Conservation (phyloP, 2,329 filamentous ascomycete species). For the Monascus ruber region DNA sequence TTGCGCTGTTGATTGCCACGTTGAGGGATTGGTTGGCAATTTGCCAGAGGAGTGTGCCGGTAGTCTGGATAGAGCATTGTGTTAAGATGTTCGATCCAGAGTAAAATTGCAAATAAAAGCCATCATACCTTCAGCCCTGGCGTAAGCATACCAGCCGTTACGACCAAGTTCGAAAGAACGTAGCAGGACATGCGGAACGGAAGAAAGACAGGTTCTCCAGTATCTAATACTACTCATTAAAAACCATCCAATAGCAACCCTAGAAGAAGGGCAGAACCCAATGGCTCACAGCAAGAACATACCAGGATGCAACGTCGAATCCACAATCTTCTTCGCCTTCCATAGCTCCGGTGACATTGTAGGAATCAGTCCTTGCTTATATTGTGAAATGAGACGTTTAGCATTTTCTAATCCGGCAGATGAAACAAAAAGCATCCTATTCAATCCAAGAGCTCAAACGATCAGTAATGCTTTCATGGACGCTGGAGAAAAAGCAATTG, state of each 20-base stretch:
- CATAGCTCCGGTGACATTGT: slow-evolving; percentile 85
- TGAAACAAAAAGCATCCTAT: slow-evolving; percentile 76
- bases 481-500: not conserved
- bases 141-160: slow-evolving; percentile 94
- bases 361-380: slow-evolving; percentile 70
- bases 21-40: slow-evolving; percentile 95
- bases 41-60: slow-evolving; percentile 86
- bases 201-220: slow-evolving; percentile 78
- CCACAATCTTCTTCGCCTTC: slow-evolving; percentile 92
- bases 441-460: not conserved
- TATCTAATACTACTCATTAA: slow-evolving; percentile 48
- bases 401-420: slow-evolving; percentile 69
- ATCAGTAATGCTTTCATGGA: not conserved
- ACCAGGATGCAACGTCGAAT: slow-evolving; percentile 94
- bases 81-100: not conserved
- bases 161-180: slow-evolving; percentile 82
- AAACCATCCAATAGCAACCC: not conserved
- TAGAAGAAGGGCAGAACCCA: not conserved
- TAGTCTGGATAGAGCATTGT: slow-evolving; percentile 41
- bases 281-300: slow-evolving; percentile 18
- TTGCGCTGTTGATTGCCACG: slow-evolving; percentile 93
- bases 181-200: slow-evolving; percentile 98
- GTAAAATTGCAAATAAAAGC: not conserved
- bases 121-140: slow-evolving; percentile 60
- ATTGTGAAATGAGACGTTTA: slow-evolving; percentile 67